Conservation (phyloP, 2,329 filamentous ascomycete species). For the Zasmidium cellare region DNA sequence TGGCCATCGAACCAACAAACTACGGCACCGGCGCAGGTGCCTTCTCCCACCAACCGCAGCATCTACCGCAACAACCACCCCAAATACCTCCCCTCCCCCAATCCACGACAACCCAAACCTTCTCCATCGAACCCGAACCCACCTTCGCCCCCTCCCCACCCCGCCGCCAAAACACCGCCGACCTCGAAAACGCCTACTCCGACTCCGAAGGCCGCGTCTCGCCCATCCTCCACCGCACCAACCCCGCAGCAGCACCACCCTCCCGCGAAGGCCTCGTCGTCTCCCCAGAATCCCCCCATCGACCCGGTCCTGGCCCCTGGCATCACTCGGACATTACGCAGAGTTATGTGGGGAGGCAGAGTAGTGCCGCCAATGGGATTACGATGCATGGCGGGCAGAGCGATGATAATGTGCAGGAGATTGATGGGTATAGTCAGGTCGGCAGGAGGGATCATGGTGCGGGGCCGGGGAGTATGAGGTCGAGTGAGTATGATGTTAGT, state of each 20-base stretch:
- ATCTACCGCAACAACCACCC: constrained; percentile 1
- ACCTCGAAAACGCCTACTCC: constrained; percentile 29
- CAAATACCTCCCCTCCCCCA: constrained; percentile 5
- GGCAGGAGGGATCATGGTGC: constrained; percentile 9
- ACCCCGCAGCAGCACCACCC: neutral
- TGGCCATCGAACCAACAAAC: constrained; percentile 17
- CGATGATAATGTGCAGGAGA: constrained; percentile 16
- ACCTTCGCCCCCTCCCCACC: constrained; percentile 13
- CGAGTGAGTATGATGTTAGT: constrained; percentile 16
- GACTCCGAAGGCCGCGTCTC: constrained; percentile 14
- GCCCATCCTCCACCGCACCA: constrained; percentile 14
- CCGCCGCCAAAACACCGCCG: constrained; percentile 22
- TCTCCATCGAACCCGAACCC: constrained; percentile 24
- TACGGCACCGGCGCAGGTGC: constrained; percentile 17
- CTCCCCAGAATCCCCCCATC: constrained; percentile 15
- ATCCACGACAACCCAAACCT: constrained; percentile 19
- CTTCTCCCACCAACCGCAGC: neutral
- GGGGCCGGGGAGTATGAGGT: constrained; percentile 10
- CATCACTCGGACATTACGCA: constrained; percentile 37
- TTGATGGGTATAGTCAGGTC: constrained; percentile 8
- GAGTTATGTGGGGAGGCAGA: constrained; percentile 45
- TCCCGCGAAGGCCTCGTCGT: constrained; percentile 8
- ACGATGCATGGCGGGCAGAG: constrained; percentile 46
- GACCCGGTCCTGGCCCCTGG: constrained; percentile 29
- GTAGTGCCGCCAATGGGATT: constrained; percentile 43